Conservation (phyloP, 257 asterid genomes). For the Nicotiana tomentosiformis region DNA sequence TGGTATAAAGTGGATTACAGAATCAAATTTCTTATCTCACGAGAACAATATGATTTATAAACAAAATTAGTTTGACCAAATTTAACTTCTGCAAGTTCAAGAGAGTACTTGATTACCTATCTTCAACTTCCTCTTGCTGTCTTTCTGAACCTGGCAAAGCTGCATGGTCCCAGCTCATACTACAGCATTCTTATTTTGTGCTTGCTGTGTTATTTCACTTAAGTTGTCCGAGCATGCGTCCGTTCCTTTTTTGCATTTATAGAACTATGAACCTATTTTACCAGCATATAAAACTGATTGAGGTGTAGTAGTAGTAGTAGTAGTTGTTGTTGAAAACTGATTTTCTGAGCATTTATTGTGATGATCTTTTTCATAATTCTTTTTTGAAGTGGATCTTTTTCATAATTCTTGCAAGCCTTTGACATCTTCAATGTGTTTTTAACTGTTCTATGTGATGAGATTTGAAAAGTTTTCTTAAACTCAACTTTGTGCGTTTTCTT, state of each 20-base stretch:
- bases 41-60: not conserved
- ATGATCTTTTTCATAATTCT: not conserved
- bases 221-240: not conserved
- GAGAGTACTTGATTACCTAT: not conserved
- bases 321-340: not conserved
- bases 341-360: not conserved
- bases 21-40: not conserved
- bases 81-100: not conserved
- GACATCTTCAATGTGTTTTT: not conserved
- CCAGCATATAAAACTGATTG: not conserved
- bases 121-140: conserved; percentile 4
- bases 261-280: not conserved
- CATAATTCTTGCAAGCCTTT: not conserved
- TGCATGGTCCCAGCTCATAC: not conserved
- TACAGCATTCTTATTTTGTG: not conserved
- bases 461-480: not conserved
- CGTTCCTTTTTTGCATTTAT: not conserved
- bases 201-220: not conserved
- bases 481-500: conserved; percentile 6
- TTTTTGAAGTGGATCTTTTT: not conserved
- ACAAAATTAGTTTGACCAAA: not conserved
- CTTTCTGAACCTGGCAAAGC: not conserved
- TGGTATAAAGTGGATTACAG: not conserved
- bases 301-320: not conserved
- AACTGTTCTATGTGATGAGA: not conserved